Evolutionary conservation across 2,329 filamentous ascomycete species (phyloP).

Genomic region (Trichoderma koningii): DNA sequence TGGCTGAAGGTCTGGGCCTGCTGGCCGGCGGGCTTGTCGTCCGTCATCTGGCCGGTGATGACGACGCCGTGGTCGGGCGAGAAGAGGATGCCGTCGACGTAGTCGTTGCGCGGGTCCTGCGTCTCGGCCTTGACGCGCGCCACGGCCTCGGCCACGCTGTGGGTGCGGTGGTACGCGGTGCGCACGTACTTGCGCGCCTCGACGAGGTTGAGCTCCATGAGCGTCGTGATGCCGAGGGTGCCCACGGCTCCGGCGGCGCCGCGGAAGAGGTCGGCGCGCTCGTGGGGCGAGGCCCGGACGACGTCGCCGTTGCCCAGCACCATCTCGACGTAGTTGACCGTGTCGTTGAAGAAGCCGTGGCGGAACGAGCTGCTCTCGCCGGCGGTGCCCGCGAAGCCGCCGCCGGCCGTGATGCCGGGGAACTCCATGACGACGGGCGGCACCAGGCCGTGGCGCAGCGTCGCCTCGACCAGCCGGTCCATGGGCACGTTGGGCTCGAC

Average conservation of each 20-base stretch:
- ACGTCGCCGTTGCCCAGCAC: conserved; percentile 68
- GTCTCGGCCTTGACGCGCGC: conserved; percentile 53
- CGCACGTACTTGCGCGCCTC: conserved; percentile 63
- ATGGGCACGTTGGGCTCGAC: conserved; percentile 77
- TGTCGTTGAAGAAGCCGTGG: conserved; percentile 71
- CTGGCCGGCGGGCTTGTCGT: conserved; percentile 48
- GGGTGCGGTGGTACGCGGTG: conserved; percentile 60
- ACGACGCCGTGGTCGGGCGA: conserved; percentile 64
- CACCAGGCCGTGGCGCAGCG: conserved; percentile 64
- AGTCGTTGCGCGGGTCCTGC: conserved; percentile 56
- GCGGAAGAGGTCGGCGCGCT: conserved; percentile 59
- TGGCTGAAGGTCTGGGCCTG: conserved; percentile 58
- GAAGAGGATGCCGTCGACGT: conserved; percentile 73
- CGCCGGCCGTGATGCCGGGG: conserved; percentile 72
- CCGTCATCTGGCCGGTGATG: conserved; percentile 63
- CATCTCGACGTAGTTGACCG: conserved; percentile 65
- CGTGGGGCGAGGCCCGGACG: conserved; percentile 51
- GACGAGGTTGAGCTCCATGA: conserved; percentile 65
- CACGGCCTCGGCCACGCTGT: conserved; percentile 51
- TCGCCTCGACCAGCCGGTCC: conserved; percentile 68
- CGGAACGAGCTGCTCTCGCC: conserved; percentile 71
- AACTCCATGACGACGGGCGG: conserved; percentile 77
- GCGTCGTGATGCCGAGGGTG: conserved; percentile 66
- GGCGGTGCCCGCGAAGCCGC: conserved; percentile 69
- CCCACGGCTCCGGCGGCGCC: conserved; percentile 69